Evolutionary conservation across 129 eudicot species (phyloP).

Genomic region (Gnaphalium uliginosum): DNA sequence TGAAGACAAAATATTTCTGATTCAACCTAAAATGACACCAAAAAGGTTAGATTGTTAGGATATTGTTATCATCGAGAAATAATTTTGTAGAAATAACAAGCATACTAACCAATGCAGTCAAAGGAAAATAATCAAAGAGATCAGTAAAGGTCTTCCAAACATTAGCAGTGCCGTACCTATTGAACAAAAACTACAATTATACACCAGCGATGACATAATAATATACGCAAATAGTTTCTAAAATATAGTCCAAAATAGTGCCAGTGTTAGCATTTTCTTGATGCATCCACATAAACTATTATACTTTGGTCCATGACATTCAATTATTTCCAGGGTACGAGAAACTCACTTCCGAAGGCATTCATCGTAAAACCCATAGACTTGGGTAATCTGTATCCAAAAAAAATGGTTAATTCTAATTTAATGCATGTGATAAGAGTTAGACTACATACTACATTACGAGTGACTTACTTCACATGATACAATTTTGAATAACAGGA

Average conservation of each 20-base stretch:
- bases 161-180: constrained; percentile 74
- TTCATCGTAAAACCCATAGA: constrained; percentile 93
- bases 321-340: constrained; percentile 1
- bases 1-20: constrained; percentile 94
- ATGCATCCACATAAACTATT: background rate
- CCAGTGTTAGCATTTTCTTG: background rate
- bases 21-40: constrained; percentile 56
- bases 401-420: constrained; percentile 15
- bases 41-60: background rate
- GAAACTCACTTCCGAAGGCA: constrained; percentile 84
- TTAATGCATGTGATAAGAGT: background rate
- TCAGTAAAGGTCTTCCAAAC: constrained; percentile 85
- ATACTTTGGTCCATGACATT: background rate
- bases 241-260: background rate
- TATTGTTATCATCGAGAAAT: background rate
- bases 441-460: background rate
- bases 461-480: background rate
- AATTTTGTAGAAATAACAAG: background rate
- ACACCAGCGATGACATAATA: constrained; percentile 12
- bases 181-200: constrained; percentile 11
- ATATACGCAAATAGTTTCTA: background rate
- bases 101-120: constrained; percentile 70
- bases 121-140: constrained; percentile 74
- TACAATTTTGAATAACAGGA: background rate
- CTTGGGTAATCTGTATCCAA: constrained; percentile 84